Base-by-base conservation (phyloP, 2,329 filamentous ascomycete species). In the Metarhizium guizhouense region DNA sequence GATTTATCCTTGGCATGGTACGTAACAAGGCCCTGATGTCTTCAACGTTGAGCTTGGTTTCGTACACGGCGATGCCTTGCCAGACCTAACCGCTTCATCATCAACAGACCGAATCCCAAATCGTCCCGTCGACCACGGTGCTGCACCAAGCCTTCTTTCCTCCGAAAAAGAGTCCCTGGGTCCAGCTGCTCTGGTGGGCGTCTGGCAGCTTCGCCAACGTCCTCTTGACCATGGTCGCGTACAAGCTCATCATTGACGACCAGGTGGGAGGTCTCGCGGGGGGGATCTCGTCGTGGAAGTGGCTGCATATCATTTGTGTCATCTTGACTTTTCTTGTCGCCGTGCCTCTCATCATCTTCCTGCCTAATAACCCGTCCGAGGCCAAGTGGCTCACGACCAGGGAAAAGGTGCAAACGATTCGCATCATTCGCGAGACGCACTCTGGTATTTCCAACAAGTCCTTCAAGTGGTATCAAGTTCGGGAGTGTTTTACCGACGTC, bases 221-320 rank as follows among this genome's bases (percentile, higher is more conserved):
- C 7, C 56, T 65, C 13, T 55, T 66, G 16, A 66, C 63, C 20
- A 65, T 65, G 64, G 62, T 65, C 16, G 59, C 64, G 2, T 65
- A 64, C 53, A 65, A 62, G 51, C 59, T 66, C 25, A 66, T 64
- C 50, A 51, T 58, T 10, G 60, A 63, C 42, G 62, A 63, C 29
- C 54, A 57, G 14, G 34, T 20, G 14, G 54, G 56, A 36, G 45
- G 54, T 34, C 54, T 64, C 18, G 57, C 55, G 6, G 62, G 61
- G 20, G 56, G 57, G 14, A 51, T 64, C 16, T 54, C 49, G 6
- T 64, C 61, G 14, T 63, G 61, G 56, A 68, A 68, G 57, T 83
- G 79, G 80, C 78, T 82, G 69, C 82, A 81, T 60, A 77, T 80
- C 49, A 77, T 81, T 62, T 73, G 72, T 53, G 69, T 77, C 3